A percentile compares a stretch with the other conserved stretches of the same genome.
These are phyloP conservation scores for Oenanthe javanica DNA, from an alignment of 140 eudicot genomes.

Conservation along the genomic window DNA sequence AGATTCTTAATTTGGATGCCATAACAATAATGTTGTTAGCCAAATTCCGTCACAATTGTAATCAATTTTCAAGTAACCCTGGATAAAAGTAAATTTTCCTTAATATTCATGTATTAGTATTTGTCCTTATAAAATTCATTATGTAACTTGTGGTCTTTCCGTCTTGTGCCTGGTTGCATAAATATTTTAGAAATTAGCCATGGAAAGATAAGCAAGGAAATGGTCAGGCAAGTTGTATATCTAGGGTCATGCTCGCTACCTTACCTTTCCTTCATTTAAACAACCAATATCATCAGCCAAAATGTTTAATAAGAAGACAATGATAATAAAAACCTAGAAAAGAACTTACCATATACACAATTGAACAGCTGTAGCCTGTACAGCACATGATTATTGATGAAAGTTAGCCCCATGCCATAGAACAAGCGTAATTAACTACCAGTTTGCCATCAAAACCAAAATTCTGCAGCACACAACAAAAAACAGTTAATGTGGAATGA, in stretches of 20 bases:
- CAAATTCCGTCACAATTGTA: background rate
- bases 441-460: conserved; percentile 93
- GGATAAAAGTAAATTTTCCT: background rate
- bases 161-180: background rate
- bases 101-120: background rate
- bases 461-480: conserved; percentile 44
- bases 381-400: conserved; percentile 6
- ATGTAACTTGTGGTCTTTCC: background rate
- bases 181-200: background rate
- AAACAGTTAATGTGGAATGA: background rate
- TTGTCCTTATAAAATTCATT: background rate
- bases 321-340: background rate
- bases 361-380: conserved; percentile 15
- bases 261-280: background rate
- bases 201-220: background rate
- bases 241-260: background rate
- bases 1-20: background rate
- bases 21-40: background rate
- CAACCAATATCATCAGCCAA: background rate
- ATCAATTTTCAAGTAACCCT: background rate
- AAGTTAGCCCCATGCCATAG: conserved; percentile 97
- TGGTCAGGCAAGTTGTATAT: background rate
- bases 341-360: conserved; percentile 20
- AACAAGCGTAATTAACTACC: conserved; percentile 90
- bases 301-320: background rate